These are phyloP conservation scores for Aristolochia californica DNA, from an alignment of 164 flowering plant genomes.

Conservation along the genomic window DNA sequence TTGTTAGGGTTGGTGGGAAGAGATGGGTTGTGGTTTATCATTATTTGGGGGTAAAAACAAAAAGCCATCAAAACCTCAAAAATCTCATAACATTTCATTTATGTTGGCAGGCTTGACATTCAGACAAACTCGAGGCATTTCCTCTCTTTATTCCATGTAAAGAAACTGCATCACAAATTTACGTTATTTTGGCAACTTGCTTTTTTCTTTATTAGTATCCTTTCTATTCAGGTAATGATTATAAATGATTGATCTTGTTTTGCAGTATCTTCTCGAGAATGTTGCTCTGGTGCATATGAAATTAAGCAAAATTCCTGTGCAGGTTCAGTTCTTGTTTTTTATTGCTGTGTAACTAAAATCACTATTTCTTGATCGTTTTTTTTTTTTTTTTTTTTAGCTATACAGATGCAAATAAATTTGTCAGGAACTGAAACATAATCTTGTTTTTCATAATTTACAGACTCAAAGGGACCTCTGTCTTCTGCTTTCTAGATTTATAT, in stretches of 20 bases:
- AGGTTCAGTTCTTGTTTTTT: constrained; percentile 35
- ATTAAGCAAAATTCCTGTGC: constrained; percentile 56
- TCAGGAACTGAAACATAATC: background rate
- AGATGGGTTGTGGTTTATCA: no score
- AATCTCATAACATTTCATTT: background rate
- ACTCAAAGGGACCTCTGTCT: constrained; percentile 79
- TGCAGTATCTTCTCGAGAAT: constrained; percentile 88
- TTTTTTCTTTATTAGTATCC: background rate
- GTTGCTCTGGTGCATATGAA: constrained; percentile 55
- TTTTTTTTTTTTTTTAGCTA: background rate
- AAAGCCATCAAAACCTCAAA: no score
- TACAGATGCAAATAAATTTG: background rate
- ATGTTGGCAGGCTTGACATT: constrained; percentile 74
- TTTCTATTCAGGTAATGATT: background rate
- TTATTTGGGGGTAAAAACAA: no score
- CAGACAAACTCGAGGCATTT: constrained; percentile 77
- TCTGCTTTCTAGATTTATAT: constrained; percentile 76
- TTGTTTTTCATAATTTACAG: constrained; percentile 23
- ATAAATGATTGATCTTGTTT: background rate
- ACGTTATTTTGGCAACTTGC: background rate
- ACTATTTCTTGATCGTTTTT: background rate
- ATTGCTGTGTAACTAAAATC: background rate
- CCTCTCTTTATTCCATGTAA: constrained; percentile 68
- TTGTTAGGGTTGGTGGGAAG: no score
- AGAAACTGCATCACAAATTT: constrained; percentile 4